phyloP scores from a whole-genome alignment of 2,329 filamentous ascomycete species.

The Scolecobasidium constrictum region DNA sequence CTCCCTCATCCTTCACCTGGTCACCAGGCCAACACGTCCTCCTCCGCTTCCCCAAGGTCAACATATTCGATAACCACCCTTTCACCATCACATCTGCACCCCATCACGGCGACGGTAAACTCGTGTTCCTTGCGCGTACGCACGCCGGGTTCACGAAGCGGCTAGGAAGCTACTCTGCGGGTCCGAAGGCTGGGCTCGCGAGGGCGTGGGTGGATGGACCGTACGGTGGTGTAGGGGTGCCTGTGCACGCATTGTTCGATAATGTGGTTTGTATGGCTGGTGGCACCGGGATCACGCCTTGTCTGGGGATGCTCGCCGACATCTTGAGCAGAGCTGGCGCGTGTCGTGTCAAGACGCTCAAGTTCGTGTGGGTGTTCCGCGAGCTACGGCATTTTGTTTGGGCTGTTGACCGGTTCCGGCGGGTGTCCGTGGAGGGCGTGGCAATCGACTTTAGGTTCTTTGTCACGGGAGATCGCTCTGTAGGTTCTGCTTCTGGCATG shows the following conservation, averaged over 20 bases:
- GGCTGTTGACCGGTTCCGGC: background rate
- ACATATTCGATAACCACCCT: constrained; percentile 78
- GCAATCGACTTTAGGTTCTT: background rate
- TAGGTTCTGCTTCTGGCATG: background rate
- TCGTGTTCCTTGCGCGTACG: constrained; percentile 58
- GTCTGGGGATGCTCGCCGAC: background rate
- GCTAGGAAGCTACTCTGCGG: constrained; percentile 59
- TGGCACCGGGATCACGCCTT: background rate
- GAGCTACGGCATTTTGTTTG: background rate
- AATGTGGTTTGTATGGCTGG: background rate
- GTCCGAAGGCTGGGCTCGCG: constrained; percentile 43
- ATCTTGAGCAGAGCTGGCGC: background rate
- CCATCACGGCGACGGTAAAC: constrained; percentile 32
- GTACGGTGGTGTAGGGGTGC: constrained; percentile 66
- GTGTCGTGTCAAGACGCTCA: background rate
- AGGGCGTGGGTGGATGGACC: constrained; percentile 89
- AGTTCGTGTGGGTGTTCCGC: background rate
- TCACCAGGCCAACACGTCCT: background rate
- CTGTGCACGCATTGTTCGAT: background rate
- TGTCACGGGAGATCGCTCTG: background rate
- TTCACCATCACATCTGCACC: constrained; percentile 94
- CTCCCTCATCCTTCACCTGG: background rate
- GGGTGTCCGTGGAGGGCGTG: background rate
- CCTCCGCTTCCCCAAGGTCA: constrained; percentile 44
- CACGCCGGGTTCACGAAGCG: constrained; percentile 82